Evolutionary conservation across 805 yeast genomes (phyloP).

Genomic region (Yamadazyma akitaensis): DNA sequence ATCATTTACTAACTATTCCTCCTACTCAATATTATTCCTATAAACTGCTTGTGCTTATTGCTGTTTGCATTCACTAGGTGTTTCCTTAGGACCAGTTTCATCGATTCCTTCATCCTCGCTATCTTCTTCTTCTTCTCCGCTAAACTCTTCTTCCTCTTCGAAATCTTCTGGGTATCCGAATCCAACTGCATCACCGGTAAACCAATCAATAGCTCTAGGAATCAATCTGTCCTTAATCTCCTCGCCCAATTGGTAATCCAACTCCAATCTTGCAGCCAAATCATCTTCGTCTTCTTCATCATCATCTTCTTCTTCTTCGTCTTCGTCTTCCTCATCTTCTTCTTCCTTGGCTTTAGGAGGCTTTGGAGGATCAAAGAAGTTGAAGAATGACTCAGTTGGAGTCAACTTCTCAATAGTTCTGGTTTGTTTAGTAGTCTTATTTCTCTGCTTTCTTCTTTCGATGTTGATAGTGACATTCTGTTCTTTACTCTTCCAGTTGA

Average conservation of each 20-base stretch:
- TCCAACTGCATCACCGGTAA: constrained; percentile 93
- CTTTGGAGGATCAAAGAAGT: constrained; percentile 91
- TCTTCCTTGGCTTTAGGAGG: constrained; percentile 46
- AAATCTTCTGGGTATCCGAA: constrained; percentile 56
- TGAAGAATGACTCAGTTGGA: constrained; percentile 93
- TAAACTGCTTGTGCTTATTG: constrained; percentile 32
- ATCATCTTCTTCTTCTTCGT: constrained; percentile 51
- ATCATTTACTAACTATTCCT: not conserved
- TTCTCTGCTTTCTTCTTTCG: constrained; percentile 96
- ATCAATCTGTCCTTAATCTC: constrained; percentile 92
- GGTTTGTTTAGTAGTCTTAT: constrained; percentile 93
- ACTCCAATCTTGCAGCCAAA: constrained; percentile 78
- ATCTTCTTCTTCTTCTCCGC: constrained; percentile 57
- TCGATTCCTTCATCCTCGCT: constrained; percentile 52
- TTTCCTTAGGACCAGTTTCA: constrained; percentile 52
- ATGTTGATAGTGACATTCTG: constrained; percentile 79
- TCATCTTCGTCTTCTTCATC: constrained; percentile 61
- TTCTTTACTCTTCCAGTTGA: constrained; percentile 80
- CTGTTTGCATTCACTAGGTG: constrained; percentile 78
- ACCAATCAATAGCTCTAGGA: constrained; percentile 98
- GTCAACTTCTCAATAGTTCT: constrained; percentile 92
- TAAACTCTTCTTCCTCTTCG: constrained; percentile 60
- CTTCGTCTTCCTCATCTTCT: constrained; percentile 47
- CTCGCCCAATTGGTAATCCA: constrained; percentile 95
- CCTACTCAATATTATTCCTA: not conserved